Evolutionary conservation across 805 yeast genomes (phyloP), one percentile per base, ranked within the genome.

Genomic region (Tetrapisispora phaffii): DNA sequence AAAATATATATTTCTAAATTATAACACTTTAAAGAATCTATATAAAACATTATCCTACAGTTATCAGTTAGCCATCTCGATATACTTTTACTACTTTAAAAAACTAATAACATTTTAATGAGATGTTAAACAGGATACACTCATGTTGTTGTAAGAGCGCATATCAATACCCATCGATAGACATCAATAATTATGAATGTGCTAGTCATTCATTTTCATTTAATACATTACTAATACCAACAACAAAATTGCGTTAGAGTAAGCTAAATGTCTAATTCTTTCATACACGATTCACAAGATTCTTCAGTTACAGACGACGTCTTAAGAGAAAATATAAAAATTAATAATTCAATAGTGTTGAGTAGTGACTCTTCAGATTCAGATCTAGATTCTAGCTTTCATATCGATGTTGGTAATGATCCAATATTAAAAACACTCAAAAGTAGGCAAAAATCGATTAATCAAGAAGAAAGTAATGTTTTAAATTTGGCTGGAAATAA

Each of bases 251-350:
- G 12, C 4, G 13, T 12, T 5, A 28, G 10, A 12, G 10, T 28
- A 28, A 4, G 10, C 4, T 12, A 3, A 9, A 42, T 42, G 45
- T 35, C 40, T 4, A 42, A 36, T 31, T 37, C 45, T 22, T 23
- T 34, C 6, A 24, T 43, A 4, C 13, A n/a, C 20, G 41, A 43
- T 32, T 43, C 45, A 2, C 45, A 43, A 26, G 37, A 31, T 15
- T 20, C 39, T 15, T 29, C 37, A 10, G 35, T 36, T 22, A 24
- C 9, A 16, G 45, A 31, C 20, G 15, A n/a, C 12, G 23, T 4
- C 15, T 2, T 4, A 26, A 8, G 19, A 28, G 16, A 23, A 9
- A 9, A 6, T 23, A 15, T 17, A 15, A 16, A 16, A 16, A 13
- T 13, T 7, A 8, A 40, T n/a, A 20, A 23, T 22, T 23, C 42